Conservation (phyloP, 257 asterid genomes). For the Nemophila menziesii region DNA sequence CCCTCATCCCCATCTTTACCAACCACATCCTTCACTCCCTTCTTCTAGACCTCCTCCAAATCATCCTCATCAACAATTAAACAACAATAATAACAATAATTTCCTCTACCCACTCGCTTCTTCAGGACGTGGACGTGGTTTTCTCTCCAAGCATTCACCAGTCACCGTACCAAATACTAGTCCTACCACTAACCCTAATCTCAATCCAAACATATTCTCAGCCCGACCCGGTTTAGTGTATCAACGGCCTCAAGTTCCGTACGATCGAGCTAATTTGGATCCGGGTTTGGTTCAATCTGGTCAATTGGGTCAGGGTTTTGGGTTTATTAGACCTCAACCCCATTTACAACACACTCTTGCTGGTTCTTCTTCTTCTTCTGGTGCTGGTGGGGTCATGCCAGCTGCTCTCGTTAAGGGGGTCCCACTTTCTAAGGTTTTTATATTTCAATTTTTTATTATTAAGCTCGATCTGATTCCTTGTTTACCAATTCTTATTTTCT, state of each 20-base stretch:
- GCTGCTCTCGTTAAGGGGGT: conserved; percentile 45
- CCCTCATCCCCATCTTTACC: conserved; percentile 53
- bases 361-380: conserved; percentile 24
- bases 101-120: conserved; percentile 55
- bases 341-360: conserved; percentile 31
- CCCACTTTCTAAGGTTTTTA: conserved; percentile 48
- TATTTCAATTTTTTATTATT: neutral
- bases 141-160: conserved; percentile 29
- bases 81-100: neutral
- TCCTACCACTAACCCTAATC: conserved; percentile 3
- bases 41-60: conserved; percentile 15
- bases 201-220: conserved; percentile 9
- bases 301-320: conserved; percentile 14
- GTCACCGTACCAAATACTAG: neutral
- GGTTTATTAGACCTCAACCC: conserved; percentile 20
- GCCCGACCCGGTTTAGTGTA: conserved; percentile 19
- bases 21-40: conserved; percentile 24
- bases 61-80: too few relatives aligned
- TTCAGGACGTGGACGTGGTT: conserved; percentile 51
- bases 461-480: neutral
- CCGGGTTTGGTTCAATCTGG: conserved; percentile 22
- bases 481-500: neutral
- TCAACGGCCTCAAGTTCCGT: conserved; percentile 34
- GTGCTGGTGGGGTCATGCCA: conserved; percentile 18
- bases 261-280: conserved; percentile 31